Evolutionary conservation across 139 green algal genomes (phyloP), one percentile per base, ranked within the genome.

Genomic region (Nannochloris sp.): DNA sequence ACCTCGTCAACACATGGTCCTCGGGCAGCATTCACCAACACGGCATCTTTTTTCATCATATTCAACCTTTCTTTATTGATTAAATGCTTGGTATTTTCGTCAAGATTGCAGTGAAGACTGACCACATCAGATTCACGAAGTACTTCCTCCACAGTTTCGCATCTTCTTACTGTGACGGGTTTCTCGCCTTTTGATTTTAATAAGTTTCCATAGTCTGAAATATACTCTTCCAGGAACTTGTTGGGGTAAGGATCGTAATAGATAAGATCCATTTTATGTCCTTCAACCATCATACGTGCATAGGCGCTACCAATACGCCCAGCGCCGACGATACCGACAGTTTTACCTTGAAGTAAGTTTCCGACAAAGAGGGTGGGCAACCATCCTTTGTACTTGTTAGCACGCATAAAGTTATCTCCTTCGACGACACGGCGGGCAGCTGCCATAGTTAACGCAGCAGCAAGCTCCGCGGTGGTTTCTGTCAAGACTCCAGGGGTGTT

Each of bases 191-290:
- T 54, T 36, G 79, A 77, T 35, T 87, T 67, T 61, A 98, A 78
- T 68, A 97, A 80, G 54, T 94, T 77, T 25, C 80, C 81, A 66
- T 97, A 97, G 33, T 81, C 73, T 10, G 35, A 60, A 35, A 82
- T 81, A 58, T 89, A 91, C 36, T 82, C 72, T 76, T 90, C 85
- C 57, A 90, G 73, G 34, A 71, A 71, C 34, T 72, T 85, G 83
- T 95, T 95, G 46, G 83, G 92, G 82, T 95, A 96, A 27, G 89
- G 87, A 73, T 98, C 92, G 62, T 86, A 97, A 78, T 99, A 99
- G 6, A 99, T 76, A 9, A 98, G 64, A 82, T 99, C 83, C 87
- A 96, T 97, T 76, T 99, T 99, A 89, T 98, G 95, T 1, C 93
- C 93, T 73, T 98, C 93, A 30, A 92, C 89, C 88, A 98, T 95